Evolutionary conservation across 2,329 filamentous ascomycete genomes (phyloP).

Genomic region (Aureobasidium mangrovei): DNA sequence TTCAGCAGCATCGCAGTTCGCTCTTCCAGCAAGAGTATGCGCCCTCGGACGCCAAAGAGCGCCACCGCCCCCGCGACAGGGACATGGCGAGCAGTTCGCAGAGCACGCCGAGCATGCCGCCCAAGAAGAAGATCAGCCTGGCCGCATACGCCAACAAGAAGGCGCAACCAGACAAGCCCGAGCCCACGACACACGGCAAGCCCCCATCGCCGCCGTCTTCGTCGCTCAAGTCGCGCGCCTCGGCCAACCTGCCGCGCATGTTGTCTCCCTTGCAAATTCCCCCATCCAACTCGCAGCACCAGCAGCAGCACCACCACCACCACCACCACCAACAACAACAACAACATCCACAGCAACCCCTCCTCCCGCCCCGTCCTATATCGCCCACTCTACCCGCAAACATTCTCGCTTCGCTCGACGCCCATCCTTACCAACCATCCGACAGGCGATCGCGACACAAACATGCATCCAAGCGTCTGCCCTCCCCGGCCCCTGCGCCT

Average conservation of each 20-base stretch:
- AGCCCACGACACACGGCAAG: conserved; percentile 41
- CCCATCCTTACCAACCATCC: neutral
- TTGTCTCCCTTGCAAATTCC: conserved; percentile 12
- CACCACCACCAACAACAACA: neutral
- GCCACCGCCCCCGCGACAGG: neutral
- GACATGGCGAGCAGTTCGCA: conserved; percentile 24
- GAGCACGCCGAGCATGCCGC: conserved; percentile 33
- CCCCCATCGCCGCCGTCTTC: neutral
- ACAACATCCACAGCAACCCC: neutral
- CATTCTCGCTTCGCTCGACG: conserved; percentile 43
- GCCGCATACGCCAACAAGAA: conserved; percentile 53
- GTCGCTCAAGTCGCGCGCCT: conserved; percentile 6
- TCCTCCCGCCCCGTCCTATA: conserved; percentile 39
- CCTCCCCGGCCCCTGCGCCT: neutral
- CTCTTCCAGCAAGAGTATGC: conserved; percentile 32
- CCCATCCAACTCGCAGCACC: neutral
- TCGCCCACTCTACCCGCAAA: conserved; percentile 50
- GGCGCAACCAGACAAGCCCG: conserved; percentile 43
- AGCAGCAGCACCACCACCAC: neutral
- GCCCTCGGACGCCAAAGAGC: conserved; percentile 17
- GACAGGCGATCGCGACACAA: neutral
- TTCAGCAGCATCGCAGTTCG: conserved; percentile 14
- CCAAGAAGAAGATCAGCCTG: conserved; percentile 55
- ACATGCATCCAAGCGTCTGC: conserved; percentile 1
- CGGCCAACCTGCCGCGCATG: conserved; percentile 10